Base-by-base conservation (phyloP, 768 basidiomycete species). In the Russula sp. region DNA sequence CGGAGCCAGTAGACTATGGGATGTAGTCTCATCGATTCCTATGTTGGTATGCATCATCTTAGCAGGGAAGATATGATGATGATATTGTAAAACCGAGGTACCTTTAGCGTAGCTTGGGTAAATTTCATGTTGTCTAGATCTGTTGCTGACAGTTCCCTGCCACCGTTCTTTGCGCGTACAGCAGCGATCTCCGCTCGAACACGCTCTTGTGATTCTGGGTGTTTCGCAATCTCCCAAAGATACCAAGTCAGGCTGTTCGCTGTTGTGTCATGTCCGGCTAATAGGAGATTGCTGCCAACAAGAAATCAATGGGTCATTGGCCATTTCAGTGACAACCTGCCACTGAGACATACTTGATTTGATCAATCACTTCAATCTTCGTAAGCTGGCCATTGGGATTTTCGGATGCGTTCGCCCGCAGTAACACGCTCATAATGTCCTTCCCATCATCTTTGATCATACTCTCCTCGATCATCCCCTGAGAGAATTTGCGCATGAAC, bases 371-470 rank as follows among this genome's bases (percentile, higher is more conserved):
- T 27, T 27, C 27, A 27, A 27, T 27, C 27, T 27, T 3, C 27
- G 27, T 27, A 27, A 27, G 27, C 27, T 66, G 27, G 27, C 27
- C 27, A 27, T 27, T 27, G 2, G 27, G 27, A 27, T 27, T 27
- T 27, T 27, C 27, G 4, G 70, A 68, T 16, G 35, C 57, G 49
- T 67, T 71, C 8, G 68, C 70, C 22, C 61, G 69, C 16, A 69
- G 63, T 27, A 70, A 55, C 22, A 69, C 56, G 59, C 67, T 70
- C 66, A 70, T 59, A 13, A 68, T 48, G 55, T 70, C 66, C 40
- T 66, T 68, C 34, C 45, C 59, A 40, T 68, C 27, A n/a, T 65
- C 57, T 27, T 27, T 27, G 27, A 27, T 27, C 27, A 27, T 27
- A 27, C 27, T 27, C 27, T 27, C 27, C 27, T 62, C 53, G 10